Percentiles rank a stretch among this genome's conserved stretches.
Evolutionary conservation across 2,329 filamentous ascomycete genomes (phyloP).

Genomic region (Sclerotinia nivalis): DNA sequence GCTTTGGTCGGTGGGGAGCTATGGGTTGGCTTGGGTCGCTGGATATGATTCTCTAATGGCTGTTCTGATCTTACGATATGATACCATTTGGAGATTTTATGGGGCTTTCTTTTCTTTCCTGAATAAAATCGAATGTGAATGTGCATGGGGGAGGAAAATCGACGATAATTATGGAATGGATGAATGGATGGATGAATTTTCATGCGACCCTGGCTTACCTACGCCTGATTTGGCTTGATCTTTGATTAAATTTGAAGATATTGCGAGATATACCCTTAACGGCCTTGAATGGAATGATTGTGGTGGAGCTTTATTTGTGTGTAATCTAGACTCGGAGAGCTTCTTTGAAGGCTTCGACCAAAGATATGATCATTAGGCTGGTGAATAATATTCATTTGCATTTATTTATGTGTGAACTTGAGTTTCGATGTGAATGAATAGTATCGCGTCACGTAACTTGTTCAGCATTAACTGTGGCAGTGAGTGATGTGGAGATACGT

Average conservation of each 20-base stretch:
- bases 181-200: constrained; percentile 9
- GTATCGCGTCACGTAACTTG: neutral
- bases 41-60: constrained; percentile 6
- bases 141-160: neutral
- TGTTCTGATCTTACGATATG: constrained; percentile 12
- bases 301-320: constrained; percentile 12
- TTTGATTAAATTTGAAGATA: constrained; percentile 14
- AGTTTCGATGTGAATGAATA: neutral
- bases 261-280: constrained; percentile 14
- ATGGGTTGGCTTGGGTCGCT: constrained; percentile 10
- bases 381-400: constrained; percentile 15
- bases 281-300: constrained; percentile 12
- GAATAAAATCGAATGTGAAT: constrained; percentile 10
- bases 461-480: neutral
- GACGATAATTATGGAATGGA: constrained; percentile 12
- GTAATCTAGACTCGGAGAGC: constrained; percentile 5
- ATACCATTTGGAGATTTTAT: constrained; percentile 8
- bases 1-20: constrained; percentile 7
- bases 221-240: constrained; percentile 8
- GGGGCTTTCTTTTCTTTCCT: neutral
- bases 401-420: neutral
- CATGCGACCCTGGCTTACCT: constrained; percentile 15
- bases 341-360: neutral
- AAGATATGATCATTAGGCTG: constrained; percentile 16
- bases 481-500: neutral